These are phyloP conservation scores for Lachnellula occidentalis DNA, from an alignment of 2,329 filamentous ascomycete genomes.

Conservation along the genomic window DNA sequence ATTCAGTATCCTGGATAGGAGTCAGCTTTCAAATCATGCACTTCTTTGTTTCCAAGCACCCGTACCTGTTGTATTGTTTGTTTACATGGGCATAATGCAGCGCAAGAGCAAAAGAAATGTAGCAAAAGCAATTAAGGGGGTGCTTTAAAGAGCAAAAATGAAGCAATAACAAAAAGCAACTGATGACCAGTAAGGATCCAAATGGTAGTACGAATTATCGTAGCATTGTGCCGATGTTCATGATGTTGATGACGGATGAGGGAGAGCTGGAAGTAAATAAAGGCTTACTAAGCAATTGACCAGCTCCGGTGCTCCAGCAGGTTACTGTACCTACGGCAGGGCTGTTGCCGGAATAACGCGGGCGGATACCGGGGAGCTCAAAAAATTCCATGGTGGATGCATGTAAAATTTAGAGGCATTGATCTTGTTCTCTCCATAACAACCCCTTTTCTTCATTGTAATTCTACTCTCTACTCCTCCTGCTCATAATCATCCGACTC, in stretches of 20 bases:
- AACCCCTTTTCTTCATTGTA: constrained; percentile 12
- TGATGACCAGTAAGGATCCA: neutral
- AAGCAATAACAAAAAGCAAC: neutral
- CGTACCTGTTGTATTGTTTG: constrained; percentile 8
- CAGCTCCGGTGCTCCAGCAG: too few relatives aligned
- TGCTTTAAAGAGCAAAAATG: neutral
- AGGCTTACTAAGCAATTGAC: neutral
- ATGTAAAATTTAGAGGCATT: constrained; percentile 5
- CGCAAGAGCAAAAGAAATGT: neutral
- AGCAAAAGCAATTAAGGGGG: neutral
- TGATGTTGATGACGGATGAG: neutral
- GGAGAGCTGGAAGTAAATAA: neutral
- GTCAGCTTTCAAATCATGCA: neutral
- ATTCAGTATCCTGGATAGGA: constrained; percentile 1
- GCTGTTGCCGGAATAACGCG: neutral
- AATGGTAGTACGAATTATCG: neutral
- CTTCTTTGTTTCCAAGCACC: neutral
- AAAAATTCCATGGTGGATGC: neutral
- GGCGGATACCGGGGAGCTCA: neutral
- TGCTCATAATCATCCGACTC: constrained; percentile 5
- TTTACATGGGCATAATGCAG: constrained; percentile 5
- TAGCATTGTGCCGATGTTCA: neutral
- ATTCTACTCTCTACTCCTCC: constrained; percentile 10
- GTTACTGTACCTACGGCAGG: too few relatives aligned
- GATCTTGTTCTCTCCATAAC: constrained; percentile 10